phyloP scores from a whole-genome alignment of 176 grass and related monocot genomes.

The Oryza glumipatula region DNA sequence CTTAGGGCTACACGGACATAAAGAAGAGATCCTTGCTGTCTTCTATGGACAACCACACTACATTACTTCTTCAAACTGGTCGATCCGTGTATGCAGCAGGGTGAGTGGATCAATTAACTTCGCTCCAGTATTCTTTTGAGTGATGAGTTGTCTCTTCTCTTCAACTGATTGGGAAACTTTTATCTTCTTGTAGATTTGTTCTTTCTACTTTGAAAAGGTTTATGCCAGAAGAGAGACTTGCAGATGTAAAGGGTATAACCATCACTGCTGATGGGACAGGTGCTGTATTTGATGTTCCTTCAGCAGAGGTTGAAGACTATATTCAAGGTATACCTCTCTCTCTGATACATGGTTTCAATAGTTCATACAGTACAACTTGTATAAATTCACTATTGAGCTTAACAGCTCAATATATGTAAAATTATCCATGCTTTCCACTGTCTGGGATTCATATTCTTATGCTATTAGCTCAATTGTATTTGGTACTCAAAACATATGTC shows the following conservation, averaged over 20 bases:
- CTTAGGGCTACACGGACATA: constrained; percentile 89
- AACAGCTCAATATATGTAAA: neutral
- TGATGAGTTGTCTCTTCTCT: neutral
- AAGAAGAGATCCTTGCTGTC: constrained; percentile 94
- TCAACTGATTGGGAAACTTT: constrained; percentile 8
- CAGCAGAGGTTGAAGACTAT: constrained; percentile 71
- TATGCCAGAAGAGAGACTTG: constrained; percentile 81
- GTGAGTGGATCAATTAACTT: constrained; percentile 49
- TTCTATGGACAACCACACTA: constrained; percentile 82
- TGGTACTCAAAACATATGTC: neutral
- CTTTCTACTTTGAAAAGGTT: constrained; percentile 81
- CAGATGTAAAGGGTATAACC: constrained; percentile 67
- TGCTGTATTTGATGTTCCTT: constrained; percentile 95
- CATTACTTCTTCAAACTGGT: constrained; percentile 78
- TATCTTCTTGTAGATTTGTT: constrained; percentile 59
- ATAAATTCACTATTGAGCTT: neutral
- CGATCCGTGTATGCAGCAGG: constrained; percentile 70
- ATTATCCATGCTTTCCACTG: too few species aligned
- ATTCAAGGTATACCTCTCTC: constrained; percentile 60
- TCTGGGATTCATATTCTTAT: neutral
- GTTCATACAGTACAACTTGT: neutral
- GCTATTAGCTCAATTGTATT: neutral
- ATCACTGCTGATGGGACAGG: constrained; percentile 78
- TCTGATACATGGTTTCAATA: neutral
- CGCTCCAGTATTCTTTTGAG: neutral